These are phyloP conservation scores for Recurvomyces mirabilis DNA, from an alignment of 495 filamentous ascomycete species.

Conservation along the genomic window DNA sequence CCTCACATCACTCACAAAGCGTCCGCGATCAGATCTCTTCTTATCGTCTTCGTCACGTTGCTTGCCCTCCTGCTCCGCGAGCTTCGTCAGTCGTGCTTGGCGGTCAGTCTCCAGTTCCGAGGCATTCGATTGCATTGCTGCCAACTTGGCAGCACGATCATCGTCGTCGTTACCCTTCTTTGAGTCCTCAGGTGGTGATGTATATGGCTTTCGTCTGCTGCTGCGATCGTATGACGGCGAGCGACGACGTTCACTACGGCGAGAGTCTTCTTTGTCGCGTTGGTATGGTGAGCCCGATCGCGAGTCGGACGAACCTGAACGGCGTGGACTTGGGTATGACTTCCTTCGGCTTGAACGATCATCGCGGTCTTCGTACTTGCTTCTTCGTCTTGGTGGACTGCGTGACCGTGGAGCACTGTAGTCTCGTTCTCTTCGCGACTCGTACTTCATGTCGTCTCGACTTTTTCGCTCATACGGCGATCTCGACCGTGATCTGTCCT, in stretches of 20 bases:
- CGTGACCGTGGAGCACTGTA: constrained; percentile 25
- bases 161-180: constrained; percentile 29
- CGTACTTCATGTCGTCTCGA: constrained; percentile 11
- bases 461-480: constrained; percentile 18
- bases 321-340: constrained; percentile 20
- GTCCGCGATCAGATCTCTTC: constrained; percentile 18
- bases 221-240: constrained; percentile 2
- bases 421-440: constrained; percentile 30
- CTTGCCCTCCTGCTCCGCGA: constrained; percentile 14
- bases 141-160: constrained; percentile 58
- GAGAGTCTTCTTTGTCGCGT: background rate
- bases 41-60: constrained; percentile 22
- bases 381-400: constrained; percentile 20
- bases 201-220: constrained; percentile 10
- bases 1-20: constrained; percentile 20
- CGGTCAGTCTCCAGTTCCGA: constrained; percentile 64
- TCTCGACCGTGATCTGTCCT: constrained; percentile 10
- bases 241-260: background rate
- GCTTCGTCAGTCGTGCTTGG: constrained; percentile 54
- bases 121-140: constrained; percentile 83
- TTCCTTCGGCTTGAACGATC: constrained; percentile 11
- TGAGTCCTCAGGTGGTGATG: constrained; percentile 7
- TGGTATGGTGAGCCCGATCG: constrained; percentile 20
- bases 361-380: constrained; percentile 4
- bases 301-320: constrained; percentile 20